A percentile compares a stretch with the other conserved stretches of the same genome.
Evolutionary conservation across 345 rosid genomes (phyloP).

Genomic region (Jatropha curcas): DNA sequence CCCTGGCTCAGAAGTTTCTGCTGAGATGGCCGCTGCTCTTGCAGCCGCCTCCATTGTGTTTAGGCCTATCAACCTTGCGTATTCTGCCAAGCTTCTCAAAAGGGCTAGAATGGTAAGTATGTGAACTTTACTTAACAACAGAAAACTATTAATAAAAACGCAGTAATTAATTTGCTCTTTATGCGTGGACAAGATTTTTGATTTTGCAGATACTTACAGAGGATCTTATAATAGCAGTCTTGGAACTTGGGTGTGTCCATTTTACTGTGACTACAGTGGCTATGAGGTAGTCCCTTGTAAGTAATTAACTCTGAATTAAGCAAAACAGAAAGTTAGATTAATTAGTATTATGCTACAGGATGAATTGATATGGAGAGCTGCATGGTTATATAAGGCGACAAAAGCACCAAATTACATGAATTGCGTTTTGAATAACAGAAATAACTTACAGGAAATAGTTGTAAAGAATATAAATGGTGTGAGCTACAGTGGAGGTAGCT

Average conservation of each 20-base stretch:
- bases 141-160: no score
- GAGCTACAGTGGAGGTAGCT: conserved; percentile 12
- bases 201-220: conserved; percentile 17
- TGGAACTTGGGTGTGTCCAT: conserved; percentile 22
- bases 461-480: neutral
- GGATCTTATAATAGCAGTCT: conserved; percentile 21
- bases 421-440: conserved; percentile 34
- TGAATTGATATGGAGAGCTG: conserved; percentile 30
- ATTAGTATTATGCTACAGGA: conserved; percentile 19
- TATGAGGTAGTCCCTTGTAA: no score
- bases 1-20: conserved; percentile 29
- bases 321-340: no score
- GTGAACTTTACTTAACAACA: no score
- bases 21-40: conserved; percentile 26
- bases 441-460: conserved; percentile 19
- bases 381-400: conserved; percentile 30
- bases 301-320: neutral
- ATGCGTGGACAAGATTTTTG: no score
- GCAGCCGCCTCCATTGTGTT: conserved; percentile 20
- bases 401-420: conserved; percentile 43
- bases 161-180: no score
- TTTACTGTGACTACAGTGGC: conserved; percentile 28
- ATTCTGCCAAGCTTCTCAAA: conserved; percentile 12
- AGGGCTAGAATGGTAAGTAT: conserved; percentile 11
- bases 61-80: neutral